These are phyloP conservation scores for Trichosanthes cucumerina DNA, from an alignment of 306 rosid species.

Conservation along the genomic window DNA sequence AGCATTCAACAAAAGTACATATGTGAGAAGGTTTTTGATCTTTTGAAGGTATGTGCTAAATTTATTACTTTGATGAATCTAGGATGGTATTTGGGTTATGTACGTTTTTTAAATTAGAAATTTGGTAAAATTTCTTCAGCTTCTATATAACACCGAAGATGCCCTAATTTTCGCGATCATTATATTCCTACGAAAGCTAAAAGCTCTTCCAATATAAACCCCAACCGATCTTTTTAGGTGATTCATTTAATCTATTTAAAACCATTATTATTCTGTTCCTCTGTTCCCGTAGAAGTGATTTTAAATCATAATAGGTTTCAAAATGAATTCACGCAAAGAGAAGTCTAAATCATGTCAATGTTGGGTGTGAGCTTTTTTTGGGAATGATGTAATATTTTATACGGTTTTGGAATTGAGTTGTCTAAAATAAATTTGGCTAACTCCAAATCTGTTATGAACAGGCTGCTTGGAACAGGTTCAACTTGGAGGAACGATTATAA, in stretches of 20 bases:
- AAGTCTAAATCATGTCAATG: background rate
- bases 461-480: slow-evolving; percentile 97
- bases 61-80: background rate
- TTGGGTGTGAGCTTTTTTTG: background rate
- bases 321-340: too few species aligned
- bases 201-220: background rate
- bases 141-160: background rate
- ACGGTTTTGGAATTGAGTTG: background rate
- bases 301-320: background rate
- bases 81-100: background rate
- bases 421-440: background rate
- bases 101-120: background rate
- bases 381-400: background rate
- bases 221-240: background rate
- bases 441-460: slow-evolving; percentile 16
- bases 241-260: background rate
- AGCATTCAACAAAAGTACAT: slow-evolving; percentile 78
- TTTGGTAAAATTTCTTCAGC: background rate
- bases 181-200: background rate
- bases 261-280: background rate
- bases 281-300: background rate
- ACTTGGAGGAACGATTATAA: slow-evolving; percentile 60
- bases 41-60: slow-evolving; percentile 58
- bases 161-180: background rate
- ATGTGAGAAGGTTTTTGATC: slow-evolving; percentile 97